Evolutionary conservation across 164 flowering plant species (phyloP), one percentile per base, ranked within the genome.

Genomic region (Vitis rupestris): DNA sequence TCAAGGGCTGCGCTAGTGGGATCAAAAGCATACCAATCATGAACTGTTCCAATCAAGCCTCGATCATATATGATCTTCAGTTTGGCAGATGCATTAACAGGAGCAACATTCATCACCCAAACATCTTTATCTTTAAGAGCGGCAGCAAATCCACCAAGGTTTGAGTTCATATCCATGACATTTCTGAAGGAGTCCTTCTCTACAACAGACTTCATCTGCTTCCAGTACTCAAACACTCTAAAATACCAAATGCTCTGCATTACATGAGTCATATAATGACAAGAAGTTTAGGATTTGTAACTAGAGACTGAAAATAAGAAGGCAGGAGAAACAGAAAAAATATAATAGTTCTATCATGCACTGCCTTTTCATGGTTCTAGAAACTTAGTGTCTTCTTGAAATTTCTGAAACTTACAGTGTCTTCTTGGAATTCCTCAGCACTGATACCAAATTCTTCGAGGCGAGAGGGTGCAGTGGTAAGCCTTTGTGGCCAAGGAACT

Each of bases 21-120:
- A 68, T 3, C 63, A 61, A 59, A 71, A 64, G 54, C 78, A 19
- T 83, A 91, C 97, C 97, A 91, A 77, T 91, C 89, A 77, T 91
- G 97, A 61, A 86, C 84, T 15, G 92, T 82, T 74, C 97, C 97
- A 73, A 91, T 81, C 44, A 91, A 72, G 67, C 94, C 93, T 59
- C 97, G 83, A 61, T 91, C 97, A 73, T 87, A 90, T 69, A 89
- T 78, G 17, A 87, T 85, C 75, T 88, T 91, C 75, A 88, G 68
- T 80, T 76, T 87, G 58, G 82, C 74, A 69, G 94, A 88, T 27
- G 76, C 76, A 66, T 78, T 69, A 55, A 79, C 79, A 65, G 91
- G 86, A 76, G 86, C 83, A 71, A 90, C 94, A 82, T 89, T 91
- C 94, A 89, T 91, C 66, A 91, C 97, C 97, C 97, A 91, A 4